These are phyloP conservation scores for Magnusiomyces paraingens DNA, from an alignment of 1,139 yeast genomes.

Conservation along the genomic window DNA sequence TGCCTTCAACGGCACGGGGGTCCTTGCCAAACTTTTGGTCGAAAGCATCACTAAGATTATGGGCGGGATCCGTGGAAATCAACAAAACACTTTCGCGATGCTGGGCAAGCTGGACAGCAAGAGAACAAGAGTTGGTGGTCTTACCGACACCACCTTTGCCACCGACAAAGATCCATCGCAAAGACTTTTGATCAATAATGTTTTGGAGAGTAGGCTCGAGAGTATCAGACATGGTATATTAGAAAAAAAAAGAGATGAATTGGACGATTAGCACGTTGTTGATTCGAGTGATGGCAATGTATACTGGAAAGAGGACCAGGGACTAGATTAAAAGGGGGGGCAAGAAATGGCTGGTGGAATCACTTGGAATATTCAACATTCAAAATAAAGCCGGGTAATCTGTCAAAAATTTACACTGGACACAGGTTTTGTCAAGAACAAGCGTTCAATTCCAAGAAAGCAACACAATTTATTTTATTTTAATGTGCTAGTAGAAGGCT, in stretches of 20 bases:
- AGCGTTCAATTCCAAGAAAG: too few species aligned
- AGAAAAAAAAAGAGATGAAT: too few species aligned
- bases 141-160: slow-evolving; percentile 99
- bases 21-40: slow-evolving; percentile 97
- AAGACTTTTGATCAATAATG: slow-evolving; percentile 41
- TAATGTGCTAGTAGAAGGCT: too few species aligned
- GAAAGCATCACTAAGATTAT: slow-evolving; percentile 92
- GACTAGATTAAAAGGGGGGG: too few species aligned
- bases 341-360: too few species aligned
- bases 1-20: slow-evolving; percentile 87
- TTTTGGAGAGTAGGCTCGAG: slow-evolving; percentile 38
- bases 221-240: not conserved
- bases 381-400: too few species aligned
- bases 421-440: too few species aligned
- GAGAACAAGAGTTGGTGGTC: slow-evolving; percentile 92
- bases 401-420: too few species aligned
- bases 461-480: too few species aligned
- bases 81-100: slow-evolving; percentile 76
- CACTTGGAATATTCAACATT: too few species aligned
- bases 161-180: slow-evolving; percentile 96
- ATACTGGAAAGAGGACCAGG: not conserved
- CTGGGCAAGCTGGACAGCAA: slow-evolving; percentile 83
- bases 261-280: too few species aligned
- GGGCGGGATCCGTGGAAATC: slow-evolving; percentile 98
- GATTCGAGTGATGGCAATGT: not conserved